Evolutionary conservation across 345 rosid species (phyloP), one percentile per base, ranked within the genome.

Genomic region (Linum lewisii): DNA sequence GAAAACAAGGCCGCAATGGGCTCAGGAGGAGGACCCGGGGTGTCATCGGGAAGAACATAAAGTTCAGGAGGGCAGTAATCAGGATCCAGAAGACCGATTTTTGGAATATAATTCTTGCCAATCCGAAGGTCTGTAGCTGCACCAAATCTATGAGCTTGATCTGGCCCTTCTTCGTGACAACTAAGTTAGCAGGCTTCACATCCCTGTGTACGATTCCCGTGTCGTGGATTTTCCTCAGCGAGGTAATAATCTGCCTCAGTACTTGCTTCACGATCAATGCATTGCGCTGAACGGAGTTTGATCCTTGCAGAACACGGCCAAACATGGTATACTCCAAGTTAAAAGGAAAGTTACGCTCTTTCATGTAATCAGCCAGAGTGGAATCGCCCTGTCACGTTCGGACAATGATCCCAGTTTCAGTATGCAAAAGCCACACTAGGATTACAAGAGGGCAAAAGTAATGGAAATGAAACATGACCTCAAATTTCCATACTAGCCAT

Each of bases 401-500:
- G n/a, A n/a, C n/a, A n/a, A n/a, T n/a, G n/a, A n/a, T n/a, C n/a
- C n/a, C n/a, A n/a, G n/a, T n/a, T n/a, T n/a, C n/a, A n/a, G n/a
- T n/a, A n/a, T n/a, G n/a, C n/a, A n/a, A n/a, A n/a, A n/a, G n/a
- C n/a, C n/a, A n/a, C n/a, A n/a, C n/a, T n/a, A n/a, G n/a, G n/a
- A n/a, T n/a, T n/a, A n/a, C n/a, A n/a, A n/a, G n/a, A n/a, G n/a
- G n/a, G n/a, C n/a, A n/a, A n/a, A n/a, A n/a, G n/a, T n/a, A n/a
- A n/a, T n/a, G n/a, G n/a, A n/a, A n/a, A n/a, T n/a, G n/a, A n/a
- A n/a, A n/a, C n/a, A n/a, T n/a, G n/a, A 90, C 96, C 96, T 93
- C 99, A 69, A 86, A 93, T 78, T 81, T 93, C 99, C 99, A 93
- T 47, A 93, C 97, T 24, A 93, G 99, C 97, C 99, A 93, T 69